Conservation (phyloP, 2,329 filamentous ascomycete species). For the Xylaria sp. region DNA sequence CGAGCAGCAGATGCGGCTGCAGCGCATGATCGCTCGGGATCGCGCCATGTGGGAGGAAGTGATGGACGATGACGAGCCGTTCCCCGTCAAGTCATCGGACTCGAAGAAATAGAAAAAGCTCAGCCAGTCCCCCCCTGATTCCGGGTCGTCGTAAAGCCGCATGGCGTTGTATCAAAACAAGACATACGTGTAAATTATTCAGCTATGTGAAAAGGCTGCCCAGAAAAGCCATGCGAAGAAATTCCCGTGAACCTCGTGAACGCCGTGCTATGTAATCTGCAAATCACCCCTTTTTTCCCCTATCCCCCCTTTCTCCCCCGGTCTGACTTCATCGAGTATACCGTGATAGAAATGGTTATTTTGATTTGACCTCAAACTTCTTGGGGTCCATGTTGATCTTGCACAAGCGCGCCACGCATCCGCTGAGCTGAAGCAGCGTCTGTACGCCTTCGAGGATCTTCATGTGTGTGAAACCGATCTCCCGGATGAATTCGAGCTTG, state of each 20-base stretch:
- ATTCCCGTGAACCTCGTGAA: constrained; percentile 16
- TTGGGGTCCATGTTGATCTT: constrained; percentile 95
- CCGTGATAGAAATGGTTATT: constrained; percentile 1
- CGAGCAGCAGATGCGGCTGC: constrained; percentile 59
- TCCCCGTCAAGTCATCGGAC: constrained; percentile 7
- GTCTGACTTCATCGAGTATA: not conserved
- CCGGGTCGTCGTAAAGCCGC: not conserved
- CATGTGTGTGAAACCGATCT: constrained; percentile 99
- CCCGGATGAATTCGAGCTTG: constrained; percentile 95
- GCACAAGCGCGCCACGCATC: constrained; percentile 83
- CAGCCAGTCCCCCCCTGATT: constrained; percentile 1
- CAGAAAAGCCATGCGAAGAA: constrained; percentile 5
- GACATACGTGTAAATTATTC: constrained; percentile 20
- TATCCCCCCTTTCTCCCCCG: not conserved
- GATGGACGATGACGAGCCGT: constrained; percentile 38
- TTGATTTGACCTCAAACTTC: constrained; percentile 53
- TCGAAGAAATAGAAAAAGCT: constrained; percentile 22
- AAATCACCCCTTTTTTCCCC: constrained; percentile 18
- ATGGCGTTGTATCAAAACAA: constrained; percentile 13
- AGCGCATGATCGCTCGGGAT: constrained; percentile 58
- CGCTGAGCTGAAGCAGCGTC: constrained; percentile 87
- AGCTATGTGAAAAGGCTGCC: constrained; percentile 15
- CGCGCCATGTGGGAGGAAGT: constrained; percentile 64
- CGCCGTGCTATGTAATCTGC: constrained; percentile 30
- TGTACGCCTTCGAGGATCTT: constrained; percentile 97